These are phyloP conservation scores for Anastatica hierochuntica DNA, from an alignment of 345 rosid genomes.

Conservation along the genomic window DNA sequence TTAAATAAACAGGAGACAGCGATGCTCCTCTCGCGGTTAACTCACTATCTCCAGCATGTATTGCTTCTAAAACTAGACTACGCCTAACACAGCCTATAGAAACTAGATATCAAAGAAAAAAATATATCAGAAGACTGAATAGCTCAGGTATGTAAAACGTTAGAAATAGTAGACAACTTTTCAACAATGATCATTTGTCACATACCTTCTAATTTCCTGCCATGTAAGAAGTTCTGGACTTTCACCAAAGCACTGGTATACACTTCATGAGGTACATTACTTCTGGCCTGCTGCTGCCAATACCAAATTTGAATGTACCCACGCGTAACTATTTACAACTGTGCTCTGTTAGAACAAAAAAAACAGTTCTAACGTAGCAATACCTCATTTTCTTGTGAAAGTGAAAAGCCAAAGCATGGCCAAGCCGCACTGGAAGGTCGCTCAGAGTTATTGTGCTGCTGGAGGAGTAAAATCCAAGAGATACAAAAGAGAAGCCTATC, in stretches of 20 bases:
- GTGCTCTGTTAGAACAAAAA: neutral
- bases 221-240: conserved; percentile 39
- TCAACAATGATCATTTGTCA: neutral
- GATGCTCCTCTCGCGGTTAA: neutral
- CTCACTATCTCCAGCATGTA: neutral
- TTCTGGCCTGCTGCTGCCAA: conserved; percentile 40
- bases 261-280: conserved; percentile 37
- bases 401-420: conserved; percentile 72
- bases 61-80: conserved; percentile 6
- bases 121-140: neutral
- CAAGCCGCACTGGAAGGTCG: conserved; percentile 34
- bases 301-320: neutral
- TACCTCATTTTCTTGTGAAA: conserved; percentile 85
- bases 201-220: conserved; percentile 49
- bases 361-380: neutral
- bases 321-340: neutral
- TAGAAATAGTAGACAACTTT: neutral
- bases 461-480: conserved; percentile 66
- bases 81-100: neutral
- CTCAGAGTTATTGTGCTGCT: conserved; percentile 37
- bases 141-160: neutral
- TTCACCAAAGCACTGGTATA: conserved; percentile 48
- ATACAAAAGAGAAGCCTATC: conserved; percentile 66
- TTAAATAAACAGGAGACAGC: neutral
- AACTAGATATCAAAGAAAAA: conserved; percentile 1